These are phyloP conservation scores for Aegilops speltoides DNA, from an alignment of 176 grass and related monocot genomes.

Conservation along the genomic window DNA sequence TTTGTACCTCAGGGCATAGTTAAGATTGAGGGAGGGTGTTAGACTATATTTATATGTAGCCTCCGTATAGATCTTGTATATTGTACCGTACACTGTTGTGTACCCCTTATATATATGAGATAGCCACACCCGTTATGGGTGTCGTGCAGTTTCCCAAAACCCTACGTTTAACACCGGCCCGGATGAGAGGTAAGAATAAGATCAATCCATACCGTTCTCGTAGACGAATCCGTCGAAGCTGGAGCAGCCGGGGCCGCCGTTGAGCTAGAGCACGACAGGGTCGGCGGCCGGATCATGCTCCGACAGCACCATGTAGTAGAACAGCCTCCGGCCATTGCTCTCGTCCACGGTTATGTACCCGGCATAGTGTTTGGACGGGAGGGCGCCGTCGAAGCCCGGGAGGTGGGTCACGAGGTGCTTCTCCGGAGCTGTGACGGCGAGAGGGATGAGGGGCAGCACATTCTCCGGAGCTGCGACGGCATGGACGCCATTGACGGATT, in stretches of 20 bases:
- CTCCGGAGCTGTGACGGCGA: conserved; percentile 35
- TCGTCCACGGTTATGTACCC: conserved; percentile 60
- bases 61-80: too few relatives aligned
- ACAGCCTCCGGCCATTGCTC: conserved; percentile 49
- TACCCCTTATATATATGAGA: too few relatives aligned
- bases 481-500: not conserved
- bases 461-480: conserved; percentile 29
- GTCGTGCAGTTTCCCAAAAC: too few relatives aligned
- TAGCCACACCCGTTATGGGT: too few relatives aligned
- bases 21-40: too few relatives aligned
- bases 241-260: conserved; percentile 88
- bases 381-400: conserved; percentile 51
- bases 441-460: not conserved
- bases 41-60: too few relatives aligned
- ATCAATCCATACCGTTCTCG: conserved; percentile 47
- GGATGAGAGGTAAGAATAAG: not conserved
- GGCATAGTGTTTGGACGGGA: conserved; percentile 71
- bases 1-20: too few relatives aligned
- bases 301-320: conserved; percentile 80
- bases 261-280: conserved; percentile 88
- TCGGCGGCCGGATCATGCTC: conserved; percentile 58
- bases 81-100: too few relatives aligned
- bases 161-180: too few relatives aligned
- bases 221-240: conserved; percentile 94
- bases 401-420: conserved; percentile 44